These are phyloP conservation scores for Schizochytrium sp. DNA, from an alignment of 108 stramenopile genomes.

Conservation along the genomic window DNA sequence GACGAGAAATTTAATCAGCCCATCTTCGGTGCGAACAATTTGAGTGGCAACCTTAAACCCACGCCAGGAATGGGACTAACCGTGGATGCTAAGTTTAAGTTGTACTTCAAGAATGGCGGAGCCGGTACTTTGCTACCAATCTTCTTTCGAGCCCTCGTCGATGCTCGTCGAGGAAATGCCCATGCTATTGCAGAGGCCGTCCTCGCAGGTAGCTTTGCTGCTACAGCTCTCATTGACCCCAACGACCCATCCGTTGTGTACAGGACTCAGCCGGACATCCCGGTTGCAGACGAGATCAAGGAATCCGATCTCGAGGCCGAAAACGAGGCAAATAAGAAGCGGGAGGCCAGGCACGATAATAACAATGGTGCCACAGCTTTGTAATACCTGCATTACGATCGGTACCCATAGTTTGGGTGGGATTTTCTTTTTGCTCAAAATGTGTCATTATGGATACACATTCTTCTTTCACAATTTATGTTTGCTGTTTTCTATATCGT, in stretches of 20 bases:
- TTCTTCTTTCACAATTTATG: too few relatives aligned
- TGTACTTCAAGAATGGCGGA: constrained; percentile 42
- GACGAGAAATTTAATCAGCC: constrained; percentile 63
- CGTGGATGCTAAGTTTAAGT: constrained; percentile 25
- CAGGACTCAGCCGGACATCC: neutral
- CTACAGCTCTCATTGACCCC: constrained; percentile 21
- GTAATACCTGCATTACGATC: too few relatives aligned
- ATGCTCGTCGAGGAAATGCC: neutral
- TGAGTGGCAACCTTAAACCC: constrained; percentile 38
- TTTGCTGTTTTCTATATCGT: too few relatives aligned
- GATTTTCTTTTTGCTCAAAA: too few relatives aligned
- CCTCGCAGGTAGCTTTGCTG: neutral
- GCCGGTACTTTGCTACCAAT: constrained; percentile 9
- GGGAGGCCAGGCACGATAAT: neutral
- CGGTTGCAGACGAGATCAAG: neutral
- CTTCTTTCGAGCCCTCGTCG: constrained; percentile 49
- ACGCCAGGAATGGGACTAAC: constrained; percentile 44
- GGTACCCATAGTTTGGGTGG: too few relatives aligned
- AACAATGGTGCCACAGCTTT: neutral
- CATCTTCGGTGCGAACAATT: constrained; percentile 62
- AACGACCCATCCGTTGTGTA: constrained; percentile 27
- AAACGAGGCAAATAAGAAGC: neutral
- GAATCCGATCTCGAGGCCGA: neutral
- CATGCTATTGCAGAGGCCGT: constrained; percentile 10
- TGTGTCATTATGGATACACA: too few relatives aligned